A percentile compares a stretch with the other conserved stretches of the same genome.
These are phyloP conservation scores for Coniochaeta ligniaria DNA, from an alignment of 2,329 filamentous ascomycete genomes.

Conservation along the genomic window DNA sequence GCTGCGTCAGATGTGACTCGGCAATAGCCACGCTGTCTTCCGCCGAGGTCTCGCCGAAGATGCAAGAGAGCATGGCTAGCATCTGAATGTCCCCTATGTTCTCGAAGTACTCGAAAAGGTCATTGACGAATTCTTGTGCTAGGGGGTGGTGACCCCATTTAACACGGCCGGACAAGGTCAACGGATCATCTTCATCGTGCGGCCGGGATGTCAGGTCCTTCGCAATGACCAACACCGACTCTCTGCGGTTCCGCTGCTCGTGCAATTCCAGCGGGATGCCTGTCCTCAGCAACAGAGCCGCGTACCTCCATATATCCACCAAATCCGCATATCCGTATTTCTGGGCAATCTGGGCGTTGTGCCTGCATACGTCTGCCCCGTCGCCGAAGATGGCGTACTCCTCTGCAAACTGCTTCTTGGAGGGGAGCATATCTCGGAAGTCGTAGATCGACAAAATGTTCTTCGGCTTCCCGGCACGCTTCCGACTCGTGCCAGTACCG, in stretches of 20 bases:
- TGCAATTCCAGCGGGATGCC: conserved; percentile 65
- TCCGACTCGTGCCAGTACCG: conserved; percentile 44
- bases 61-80: conserved; percentile 64
- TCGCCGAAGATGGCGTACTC: conserved; percentile 82
- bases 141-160: conserved; percentile 63
- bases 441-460: conserved; percentile 71
- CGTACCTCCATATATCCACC: conserved; percentile 76
- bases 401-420: conserved; percentile 67
- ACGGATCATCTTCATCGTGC: conserved; percentile 11
- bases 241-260: conserved; percentile 37
- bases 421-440: conserved; percentile 64
- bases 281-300: conserved; percentile 69
- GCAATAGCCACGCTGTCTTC: conserved; percentile 50
- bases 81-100: conserved; percentile 58
- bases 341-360: conserved; percentile 74
- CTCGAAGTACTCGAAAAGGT: conserved; percentile 60
- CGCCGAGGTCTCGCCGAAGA: conserved; percentile 55
- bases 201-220: conserved; percentile 47
- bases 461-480: conserved; percentile 43
- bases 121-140: conserved; percentile 51
- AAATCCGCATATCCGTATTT: conserved; percentile 64
- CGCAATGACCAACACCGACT: conserved; percentile 64
- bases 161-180: conserved; percentile 47
- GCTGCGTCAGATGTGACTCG: conserved; percentile 47
- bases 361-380: conserved; percentile 70